phyloP scores from a whole-genome alignment of 2,329 filamentous ascomycete species.

The Stagonosporopsis tanaceti region DNA sequence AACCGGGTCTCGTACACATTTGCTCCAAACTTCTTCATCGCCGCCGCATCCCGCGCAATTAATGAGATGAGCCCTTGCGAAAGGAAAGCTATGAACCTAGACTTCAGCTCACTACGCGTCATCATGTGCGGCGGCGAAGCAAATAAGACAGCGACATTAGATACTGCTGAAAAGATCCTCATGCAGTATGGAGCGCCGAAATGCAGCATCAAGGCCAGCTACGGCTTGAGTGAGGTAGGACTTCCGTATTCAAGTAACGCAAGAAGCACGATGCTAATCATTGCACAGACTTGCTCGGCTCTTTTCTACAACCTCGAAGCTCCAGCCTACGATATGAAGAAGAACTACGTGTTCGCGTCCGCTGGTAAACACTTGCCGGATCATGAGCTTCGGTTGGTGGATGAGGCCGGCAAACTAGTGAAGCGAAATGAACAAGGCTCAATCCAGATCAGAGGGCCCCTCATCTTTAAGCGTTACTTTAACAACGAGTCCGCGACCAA shows the following conservation, averaged over 20 bases:
- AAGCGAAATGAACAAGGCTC: conserved; percentile 28
- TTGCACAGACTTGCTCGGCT: conserved; percentile 58
- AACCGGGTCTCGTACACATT: conserved; percentile 57
- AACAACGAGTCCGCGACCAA: conserved; percentile 40
- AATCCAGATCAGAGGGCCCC: conserved; percentile 33
- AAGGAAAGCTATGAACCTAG: conserved; percentile 10
- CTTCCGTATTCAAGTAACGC: not conserved
- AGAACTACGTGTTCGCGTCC: conserved; percentile 44
- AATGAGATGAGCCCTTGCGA: not conserved
- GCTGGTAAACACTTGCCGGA: conserved; percentile 52
- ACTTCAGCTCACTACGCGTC: conserved; percentile 41
- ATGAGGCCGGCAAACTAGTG: conserved; percentile 15
- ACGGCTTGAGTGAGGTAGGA: conserved; percentile 57
- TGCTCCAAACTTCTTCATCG: conserved; percentile 56
- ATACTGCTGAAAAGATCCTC: conserved; percentile 39
- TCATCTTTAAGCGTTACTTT: conserved; percentile 54
- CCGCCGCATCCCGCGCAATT: conserved; percentile 21
- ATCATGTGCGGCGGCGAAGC: conserved; percentile 59
- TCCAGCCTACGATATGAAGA: conserved; percentile 51
- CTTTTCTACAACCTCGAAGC: conserved; percentile 55
- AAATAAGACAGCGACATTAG: conserved; percentile 50
- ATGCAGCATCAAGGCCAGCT: conserved; percentile 53
- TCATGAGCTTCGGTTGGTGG: conserved; percentile 51
- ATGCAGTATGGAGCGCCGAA: conserved; percentile 40
- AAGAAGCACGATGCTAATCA: not conserved